A percentile compares a stretch with the other conserved stretches of the same genome.
phyloP scores from a whole-genome alignment of 208 protist genomes.

The Trypanosoma vivax region DNA sequence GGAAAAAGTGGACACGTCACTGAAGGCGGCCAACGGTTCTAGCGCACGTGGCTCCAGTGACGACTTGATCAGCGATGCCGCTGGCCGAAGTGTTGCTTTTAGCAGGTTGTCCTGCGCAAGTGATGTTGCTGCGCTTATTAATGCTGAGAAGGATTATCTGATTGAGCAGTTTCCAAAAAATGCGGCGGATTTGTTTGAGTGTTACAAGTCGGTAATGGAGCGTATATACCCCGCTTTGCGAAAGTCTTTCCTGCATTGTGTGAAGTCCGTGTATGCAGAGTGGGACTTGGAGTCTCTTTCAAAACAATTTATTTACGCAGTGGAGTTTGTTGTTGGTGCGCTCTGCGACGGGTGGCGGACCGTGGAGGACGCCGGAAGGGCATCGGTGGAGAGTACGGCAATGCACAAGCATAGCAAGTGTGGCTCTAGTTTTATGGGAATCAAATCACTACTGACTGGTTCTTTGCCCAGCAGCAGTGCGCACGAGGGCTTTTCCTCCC shows the following conservation, averaged over 20 bases:
- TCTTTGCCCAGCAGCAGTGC: conserved; percentile 24
- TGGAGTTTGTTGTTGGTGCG: conserved; percentile 70
- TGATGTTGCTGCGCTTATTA: no score
- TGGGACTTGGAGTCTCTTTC: conserved; percentile 76
- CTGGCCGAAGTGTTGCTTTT: no score
- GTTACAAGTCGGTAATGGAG: conserved; percentile 2
- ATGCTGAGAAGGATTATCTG: no score
- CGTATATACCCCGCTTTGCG: conserved; percentile 26
- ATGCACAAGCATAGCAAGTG: conserved; percentile 56
- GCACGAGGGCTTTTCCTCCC: conserved; percentile 17
- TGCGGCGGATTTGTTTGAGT: conserved; percentile 13
- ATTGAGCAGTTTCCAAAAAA: no score
- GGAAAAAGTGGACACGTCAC: no score
- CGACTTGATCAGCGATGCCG: no score
- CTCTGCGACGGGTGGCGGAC: conserved; percentile 64
- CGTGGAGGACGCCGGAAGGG: conserved; percentile 44
- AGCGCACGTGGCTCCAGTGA: no score
- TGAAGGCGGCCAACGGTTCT: no score
- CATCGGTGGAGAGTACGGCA: conserved; percentile 50
- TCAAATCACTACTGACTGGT: conserved; percentile 32
- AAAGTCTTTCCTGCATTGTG: conserved; percentile 32
- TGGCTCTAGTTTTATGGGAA: conserved; percentile 41
- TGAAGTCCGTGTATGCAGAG: conserved; percentile 43
- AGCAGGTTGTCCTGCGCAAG: no score
- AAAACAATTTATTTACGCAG: conserved; percentile 78